A percentile compares a stretch with the other conserved stretches of the same genome.
These are phyloP conservation scores for Senna tora DNA, from an alignment of 306 rosid genomes.

Conservation along the genomic window DNA sequence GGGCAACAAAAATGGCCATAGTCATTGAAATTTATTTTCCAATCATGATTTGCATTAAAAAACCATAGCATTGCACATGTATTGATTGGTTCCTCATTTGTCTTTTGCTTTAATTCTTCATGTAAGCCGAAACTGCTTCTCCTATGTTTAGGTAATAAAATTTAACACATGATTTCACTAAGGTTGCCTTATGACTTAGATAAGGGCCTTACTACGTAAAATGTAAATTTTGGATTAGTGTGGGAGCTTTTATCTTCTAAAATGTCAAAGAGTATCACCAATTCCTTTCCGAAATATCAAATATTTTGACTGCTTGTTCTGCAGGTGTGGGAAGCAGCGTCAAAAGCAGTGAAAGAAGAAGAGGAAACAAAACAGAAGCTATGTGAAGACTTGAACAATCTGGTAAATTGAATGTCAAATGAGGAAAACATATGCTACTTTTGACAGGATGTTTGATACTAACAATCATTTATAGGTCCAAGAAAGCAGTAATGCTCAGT, in stretches of 20 bases:
- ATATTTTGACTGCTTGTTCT: constrained; percentile 31
- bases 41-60: constrained; percentile 21
- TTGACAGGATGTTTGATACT: constrained; percentile 43
- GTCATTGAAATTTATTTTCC: constrained; percentile 13
- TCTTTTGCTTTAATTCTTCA: constrained; percentile 20
- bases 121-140: neutral
- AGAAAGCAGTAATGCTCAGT: constrained; percentile 83
- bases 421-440: constrained; percentile 31
- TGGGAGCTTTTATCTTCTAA: neutral
- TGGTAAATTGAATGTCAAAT: constrained; percentile 55
- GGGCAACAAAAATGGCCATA: constrained; percentile 3
- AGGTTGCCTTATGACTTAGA: neutral
- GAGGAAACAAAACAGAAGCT: constrained; percentile 80
- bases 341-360: constrained; percentile 70
- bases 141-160: neutral
- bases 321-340: constrained; percentile 81
- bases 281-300: constrained; percentile 9
- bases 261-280: neutral
- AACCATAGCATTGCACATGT: neutral
- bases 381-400: constrained; percentile 82
- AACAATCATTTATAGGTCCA: constrained; percentile 62
- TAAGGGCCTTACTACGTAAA: neutral
- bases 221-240: neutral
- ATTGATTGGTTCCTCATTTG: constrained; percentile 8
- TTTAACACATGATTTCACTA: neutral